Percentiles rank a stretch among this genome's conserved stretches.
phyloP scores from a whole-genome alignment of 1,139 yeast species.

The Zygosaccharomyces sapae region DNA sequence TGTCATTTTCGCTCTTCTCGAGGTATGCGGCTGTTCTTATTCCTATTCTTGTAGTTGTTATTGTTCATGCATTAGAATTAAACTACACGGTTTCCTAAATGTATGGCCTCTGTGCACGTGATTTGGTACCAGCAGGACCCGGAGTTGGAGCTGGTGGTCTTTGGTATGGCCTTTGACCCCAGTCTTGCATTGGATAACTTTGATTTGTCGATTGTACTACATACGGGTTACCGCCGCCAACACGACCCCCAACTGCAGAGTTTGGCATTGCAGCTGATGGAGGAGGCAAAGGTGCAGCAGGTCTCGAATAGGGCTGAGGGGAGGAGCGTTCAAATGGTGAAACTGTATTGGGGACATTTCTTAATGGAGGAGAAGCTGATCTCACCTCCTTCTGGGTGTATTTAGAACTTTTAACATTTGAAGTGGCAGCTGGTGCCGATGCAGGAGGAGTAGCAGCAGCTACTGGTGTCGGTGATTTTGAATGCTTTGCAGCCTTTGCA shows the following conservation, averaged over 20 bases:
- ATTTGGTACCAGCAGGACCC: conserved; percentile 5
- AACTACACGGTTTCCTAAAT: conserved; percentile 1
- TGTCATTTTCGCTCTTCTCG: conserved; percentile 1
- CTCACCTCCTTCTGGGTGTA: background rate
- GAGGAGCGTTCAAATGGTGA: background rate
- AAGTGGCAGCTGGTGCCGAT: background rate
- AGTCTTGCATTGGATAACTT: conserved; percentile 1
- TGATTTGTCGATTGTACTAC: background rate
- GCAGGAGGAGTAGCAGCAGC: background rate
- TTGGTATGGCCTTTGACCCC: background rate
- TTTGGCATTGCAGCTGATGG: background rate
- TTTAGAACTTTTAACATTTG: background rate
- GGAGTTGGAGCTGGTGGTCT: conserved; percentile 8
- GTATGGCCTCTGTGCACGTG: conserved; percentile 17
- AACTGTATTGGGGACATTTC: background rate
- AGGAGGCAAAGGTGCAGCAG: background rate
- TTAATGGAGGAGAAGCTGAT: background rate
- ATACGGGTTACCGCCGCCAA: background rate
- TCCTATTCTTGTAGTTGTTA: background rate
- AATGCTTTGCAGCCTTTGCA: background rate
- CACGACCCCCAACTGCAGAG: background rate
- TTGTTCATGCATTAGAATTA: background rate
- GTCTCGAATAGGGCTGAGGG: background rate
- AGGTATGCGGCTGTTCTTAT: background rate
- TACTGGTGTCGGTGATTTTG: background rate